Base-by-base conservation (phyloP, 805 yeast species). In the Maudiozyma turicensis region DNA sequence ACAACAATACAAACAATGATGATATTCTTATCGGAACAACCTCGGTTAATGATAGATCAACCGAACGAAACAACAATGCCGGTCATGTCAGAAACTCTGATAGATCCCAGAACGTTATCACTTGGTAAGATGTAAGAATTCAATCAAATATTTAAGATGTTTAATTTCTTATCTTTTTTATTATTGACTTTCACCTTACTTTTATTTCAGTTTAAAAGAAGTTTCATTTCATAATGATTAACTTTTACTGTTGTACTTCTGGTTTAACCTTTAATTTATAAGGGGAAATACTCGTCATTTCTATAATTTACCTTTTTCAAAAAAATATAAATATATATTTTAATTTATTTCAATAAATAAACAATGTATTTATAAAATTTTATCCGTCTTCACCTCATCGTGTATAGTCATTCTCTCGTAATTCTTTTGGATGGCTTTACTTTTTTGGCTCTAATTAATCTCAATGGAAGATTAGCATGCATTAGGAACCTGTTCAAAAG, bases 391-490 rank as follows among this genome's bases (percentile, higher is more conserved):
- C 4, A 20, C 26, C 26, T 20, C n/a, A 9, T 29, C 29, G 11
- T 11, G n/a, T 13, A 39, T 45, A 26, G 8, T 39, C 10, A 15
- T 15, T 10, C 10, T 37, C 5, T 15, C 10, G 26, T 30, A 35
- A 41, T 40, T 30, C 15, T 35, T 11, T 35, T 6, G 14, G 38
- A n/a, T 30, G 13, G 4, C 26, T 14, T 33, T 11, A n/a, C 13
- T 37, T 44, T 38, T 9, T 30, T 34, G 29, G 20, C 4, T 20
- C 15, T 45, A 13, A 44, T 29, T 14, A 52, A 7, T 33, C 28
- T 40, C 9, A 47, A 47, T 10, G 53, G 55, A 14, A 47, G 20
- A 8, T 52, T 42, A 10, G 38, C 41, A 9, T 34, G 41, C 6
- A 31, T 29, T 20, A 50, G 15, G 13, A 46, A 10, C 26, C 29